phyloP scores from a whole-genome alignment of 192 early-diverging fungal species.

The Rhizophlyctis rosea region DNA sequence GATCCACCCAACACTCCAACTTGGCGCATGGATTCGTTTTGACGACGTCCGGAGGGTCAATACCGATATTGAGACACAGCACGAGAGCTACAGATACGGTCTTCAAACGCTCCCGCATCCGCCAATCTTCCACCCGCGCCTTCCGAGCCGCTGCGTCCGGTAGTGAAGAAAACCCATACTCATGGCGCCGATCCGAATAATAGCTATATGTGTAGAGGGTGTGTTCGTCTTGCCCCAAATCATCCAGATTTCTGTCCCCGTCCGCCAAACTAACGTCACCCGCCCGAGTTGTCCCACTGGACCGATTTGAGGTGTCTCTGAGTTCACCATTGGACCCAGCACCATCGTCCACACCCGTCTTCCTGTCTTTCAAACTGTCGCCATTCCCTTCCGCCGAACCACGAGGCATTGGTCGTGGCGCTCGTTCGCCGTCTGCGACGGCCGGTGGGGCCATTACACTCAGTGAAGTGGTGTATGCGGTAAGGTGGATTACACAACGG shows the following conservation, averaged over 20 bases:
- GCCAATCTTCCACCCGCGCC: conserved; percentile 49
- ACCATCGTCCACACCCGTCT: too few relatives aligned
- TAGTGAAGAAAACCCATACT: conserved; percentile 4
- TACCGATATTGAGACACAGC: conserved; percentile 93
- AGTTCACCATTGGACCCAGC: too few relatives aligned
- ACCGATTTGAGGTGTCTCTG: too few relatives aligned
- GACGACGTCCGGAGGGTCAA: conserved; percentile 89
- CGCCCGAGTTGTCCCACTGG: too few relatives aligned
- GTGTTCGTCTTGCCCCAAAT: neutral
- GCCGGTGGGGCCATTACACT: too few relatives aligned
- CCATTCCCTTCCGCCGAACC: too few relatives aligned
- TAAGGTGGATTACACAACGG: too few relatives aligned
- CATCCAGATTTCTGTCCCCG: neutral
- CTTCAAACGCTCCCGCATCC: conserved; percentile 67
- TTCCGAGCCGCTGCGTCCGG: neutral
- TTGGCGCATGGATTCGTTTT: conserved; percentile 85
- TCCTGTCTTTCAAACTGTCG: too few relatives aligned
- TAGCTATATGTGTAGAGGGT: conserved; percentile 12
- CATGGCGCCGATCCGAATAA: conserved; percentile 26
- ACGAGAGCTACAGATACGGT: conserved; percentile 85
- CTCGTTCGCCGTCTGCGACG: too few relatives aligned
- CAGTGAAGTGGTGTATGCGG: too few relatives aligned
- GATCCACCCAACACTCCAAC: conserved; percentile 95
- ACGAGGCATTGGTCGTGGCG: too few relatives aligned
- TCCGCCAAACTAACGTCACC: too few relatives aligned